Percentiles rank a stretch among this genome's conserved stretches.
Conservation (phyloP, 352 stramenopile species). For the Globisporangium barbulae region DNA sequence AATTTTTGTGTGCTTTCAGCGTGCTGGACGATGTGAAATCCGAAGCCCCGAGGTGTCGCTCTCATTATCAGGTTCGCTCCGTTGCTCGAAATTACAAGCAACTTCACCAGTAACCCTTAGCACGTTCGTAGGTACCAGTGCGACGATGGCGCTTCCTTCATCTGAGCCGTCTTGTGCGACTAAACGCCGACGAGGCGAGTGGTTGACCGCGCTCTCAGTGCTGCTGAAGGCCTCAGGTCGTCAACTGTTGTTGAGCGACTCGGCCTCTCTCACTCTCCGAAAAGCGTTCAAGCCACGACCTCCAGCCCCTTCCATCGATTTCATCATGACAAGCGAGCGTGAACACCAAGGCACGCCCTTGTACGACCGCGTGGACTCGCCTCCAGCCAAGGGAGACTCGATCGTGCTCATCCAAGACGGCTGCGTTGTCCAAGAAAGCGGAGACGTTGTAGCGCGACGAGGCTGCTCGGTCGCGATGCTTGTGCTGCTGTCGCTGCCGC, state of each 20-base stretch:
- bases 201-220: not conserved
- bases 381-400: slow-evolving; percentile 18
- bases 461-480: slow-evolving; percentile 65
- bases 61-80: not conserved
- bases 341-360: slow-evolving; percentile 39
- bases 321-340: slow-evolving; percentile 18
- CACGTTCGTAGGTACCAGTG: not conserved
- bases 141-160: not conserved
- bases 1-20: not conserved
- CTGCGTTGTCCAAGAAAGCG: slow-evolving; percentile 23
- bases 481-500: slow-evolving; percentile 57
- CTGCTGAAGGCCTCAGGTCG: not conserved
- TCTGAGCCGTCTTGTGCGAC: slow-evolving; percentile 2
- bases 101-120: not conserved
- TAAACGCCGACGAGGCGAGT: slow-evolving; percentile 1
- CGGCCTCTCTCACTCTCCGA: slow-evolving; percentile 4
- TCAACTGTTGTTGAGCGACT: not conserved
- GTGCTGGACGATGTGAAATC: not conserved
- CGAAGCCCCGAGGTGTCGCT: no score
- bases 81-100: not conserved
- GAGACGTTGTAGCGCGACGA: not conserved
- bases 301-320: not conserved
- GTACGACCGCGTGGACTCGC: slow-evolving; percentile 34
- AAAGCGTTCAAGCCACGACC: not conserved
- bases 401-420: slow-evolving; percentile 18